Evolutionary conservation across 257 asterid genomes (phyloP).

Genomic region (Solanum dulcamara): DNA sequence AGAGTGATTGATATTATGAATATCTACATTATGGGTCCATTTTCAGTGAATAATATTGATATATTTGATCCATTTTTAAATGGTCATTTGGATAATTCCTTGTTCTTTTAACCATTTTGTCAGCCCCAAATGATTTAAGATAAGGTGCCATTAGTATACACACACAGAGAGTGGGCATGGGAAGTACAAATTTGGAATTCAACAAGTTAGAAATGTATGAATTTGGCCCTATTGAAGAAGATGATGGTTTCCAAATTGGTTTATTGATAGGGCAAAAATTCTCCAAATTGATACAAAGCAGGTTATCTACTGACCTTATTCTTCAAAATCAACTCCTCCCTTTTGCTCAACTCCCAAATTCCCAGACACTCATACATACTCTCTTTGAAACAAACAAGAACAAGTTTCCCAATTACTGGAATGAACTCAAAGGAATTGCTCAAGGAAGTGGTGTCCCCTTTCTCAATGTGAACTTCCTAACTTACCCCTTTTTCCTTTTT

Average conservation of each 20-base stretch:
- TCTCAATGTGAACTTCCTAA: conserved; percentile 35
- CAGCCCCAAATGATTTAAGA: not conserved
- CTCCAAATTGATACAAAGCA: conserved; percentile 40
- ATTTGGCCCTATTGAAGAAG: conserved; percentile 49
- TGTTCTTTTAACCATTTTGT: not conserved
- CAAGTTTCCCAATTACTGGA: conserved; percentile 60
- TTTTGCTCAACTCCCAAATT: conserved; percentile 41
- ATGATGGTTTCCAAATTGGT: conserved; percentile 37
- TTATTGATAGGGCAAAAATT: conserved; percentile 55
- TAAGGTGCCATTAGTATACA: not conserved
- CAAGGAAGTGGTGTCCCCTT: conserved; percentile 57
- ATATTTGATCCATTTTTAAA: not conserved
- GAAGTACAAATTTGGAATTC: not conserved
- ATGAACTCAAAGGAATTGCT: conserved; percentile 75
- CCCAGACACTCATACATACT: conserved; percentile 39
- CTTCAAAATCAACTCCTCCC: conserved; percentile 70
- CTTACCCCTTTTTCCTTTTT: not conserved
- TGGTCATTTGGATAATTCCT: not conserved
- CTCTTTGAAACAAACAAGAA: conserved; percentile 29
- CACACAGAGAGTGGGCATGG: not conserved
- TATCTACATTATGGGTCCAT: not conserved
- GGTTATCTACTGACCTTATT: conserved; percentile 53
- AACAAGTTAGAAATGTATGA: conserved; percentile 37
- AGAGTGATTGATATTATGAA: too few relatives aligned
- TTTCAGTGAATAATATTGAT: not conserved